Evolutionary conservation across 2,329 filamentous ascomycete species (phyloP), one percentile per base, ranked within the genome.

Genomic region (Venturia effusa): DNA sequence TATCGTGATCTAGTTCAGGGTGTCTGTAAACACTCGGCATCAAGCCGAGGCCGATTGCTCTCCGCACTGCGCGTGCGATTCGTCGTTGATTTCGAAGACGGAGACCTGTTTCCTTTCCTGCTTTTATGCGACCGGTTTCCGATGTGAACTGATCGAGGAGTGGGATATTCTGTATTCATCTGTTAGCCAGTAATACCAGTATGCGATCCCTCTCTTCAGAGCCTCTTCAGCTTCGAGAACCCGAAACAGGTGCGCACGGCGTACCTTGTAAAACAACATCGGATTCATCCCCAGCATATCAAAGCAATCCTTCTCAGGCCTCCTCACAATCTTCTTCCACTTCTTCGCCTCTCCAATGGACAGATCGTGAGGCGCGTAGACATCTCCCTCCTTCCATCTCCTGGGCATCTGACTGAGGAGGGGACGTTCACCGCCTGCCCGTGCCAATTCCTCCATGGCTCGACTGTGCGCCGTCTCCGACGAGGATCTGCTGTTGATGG

Each of bases 1-100:
- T 51, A 4, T 48, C 41, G n/a, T 40, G 78, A 68, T 96, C 74
- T 64, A 96, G 80, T 75, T 95, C 89, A 3, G 94, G 94, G 77
- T 99, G 94, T 68, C 81, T 80, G 78, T 99, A 90, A 64, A 95
- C 88, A 74, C 88, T 95, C 30, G 94, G 94, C 83, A 97, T 92
- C 66, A 97, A 80, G 19, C 94, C 94, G 72, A 97, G 83, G 1
- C 92, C 94, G 70, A 97, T 88, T 24, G 90, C 88, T 69, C 94
- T 84, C 68, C 94, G 82, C 70, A 99, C 89, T 62, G 95, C 93
- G 80, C 95, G 97, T 67, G 93, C 89, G 73, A 99, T 86, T 78
- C 88, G 92, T 69, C 94, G 84, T 80, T 99, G 94, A 80, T 97
- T 97, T 68, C 90, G 88, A 2, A 89, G 89, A 64, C 90, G 84